Conservation (phyloP, 208 protist species). For the Leishmania martiniquensis region DNA sequence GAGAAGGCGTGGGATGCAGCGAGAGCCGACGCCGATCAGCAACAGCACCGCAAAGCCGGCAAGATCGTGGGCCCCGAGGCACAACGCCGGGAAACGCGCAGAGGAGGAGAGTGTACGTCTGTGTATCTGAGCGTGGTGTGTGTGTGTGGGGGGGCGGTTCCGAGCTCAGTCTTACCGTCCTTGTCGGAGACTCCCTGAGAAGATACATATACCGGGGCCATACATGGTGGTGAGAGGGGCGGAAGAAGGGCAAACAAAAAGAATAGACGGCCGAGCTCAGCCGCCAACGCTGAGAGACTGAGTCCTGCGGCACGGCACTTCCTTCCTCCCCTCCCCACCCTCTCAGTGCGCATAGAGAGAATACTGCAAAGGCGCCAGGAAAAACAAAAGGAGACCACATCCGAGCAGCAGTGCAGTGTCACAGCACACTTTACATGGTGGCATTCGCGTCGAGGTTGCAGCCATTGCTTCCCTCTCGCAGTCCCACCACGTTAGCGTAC, state of each 20-base stretch:
- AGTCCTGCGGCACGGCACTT: background rate
- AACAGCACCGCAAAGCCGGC: background rate
- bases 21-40: no score
- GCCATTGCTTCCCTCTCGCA: background rate
- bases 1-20: no score
- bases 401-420: background rate
- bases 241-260: background rate
- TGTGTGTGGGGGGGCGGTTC: background rate
- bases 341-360: no score
- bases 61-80: background rate
- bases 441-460: background rate
- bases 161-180: background rate
- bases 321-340: background rate
- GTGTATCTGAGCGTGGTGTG: no score
- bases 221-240: background rate
- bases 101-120: no score
- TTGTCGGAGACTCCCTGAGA: background rate
- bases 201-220: background rate
- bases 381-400: background rate
- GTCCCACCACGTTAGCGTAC: constrained; percentile 66
- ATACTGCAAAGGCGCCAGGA: no score
- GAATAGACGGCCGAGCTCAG: background rate
- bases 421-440: background rate
- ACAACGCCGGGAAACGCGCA: background rate
- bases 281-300: background rate